These are phyloP conservation scores for Ilyonectria sp. DNA, from an alignment of 2,329 filamentous ascomycete species.

Conservation along the genomic window DNA sequence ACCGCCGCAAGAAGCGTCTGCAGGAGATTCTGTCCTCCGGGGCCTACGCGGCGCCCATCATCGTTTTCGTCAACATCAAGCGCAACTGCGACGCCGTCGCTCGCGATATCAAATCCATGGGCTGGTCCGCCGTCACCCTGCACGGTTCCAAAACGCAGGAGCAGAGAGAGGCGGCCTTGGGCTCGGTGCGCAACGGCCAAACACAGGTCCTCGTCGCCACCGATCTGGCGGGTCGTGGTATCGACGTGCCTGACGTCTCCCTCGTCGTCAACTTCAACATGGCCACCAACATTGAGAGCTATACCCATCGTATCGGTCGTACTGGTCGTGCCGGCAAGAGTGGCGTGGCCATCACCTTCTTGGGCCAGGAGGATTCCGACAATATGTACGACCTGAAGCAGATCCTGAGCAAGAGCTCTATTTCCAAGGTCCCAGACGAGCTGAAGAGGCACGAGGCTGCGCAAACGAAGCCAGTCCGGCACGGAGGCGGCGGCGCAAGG, in stretches of 20 bases:
- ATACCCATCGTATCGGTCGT: slow-evolving; percentile 96
- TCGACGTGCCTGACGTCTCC: slow-evolving; percentile 94
- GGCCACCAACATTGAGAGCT: slow-evolving; percentile 92
- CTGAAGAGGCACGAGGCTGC: slow-evolving; percentile 89
- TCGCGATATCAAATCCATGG: slow-evolving; percentile 93
- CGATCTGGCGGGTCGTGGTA: slow-evolving; percentile 95
- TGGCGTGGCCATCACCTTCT: slow-evolving; percentile 95
- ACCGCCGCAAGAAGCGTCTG: slow-evolving; percentile 97
- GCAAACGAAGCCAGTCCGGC: slow-evolving; percentile 80
- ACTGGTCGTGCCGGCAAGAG: slow-evolving; percentile 98
- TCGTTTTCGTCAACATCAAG: slow-evolving; percentile 99
- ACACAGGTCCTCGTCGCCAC: slow-evolving; percentile 95
- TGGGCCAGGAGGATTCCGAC: slow-evolving; percentile 91
- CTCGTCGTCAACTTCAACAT: slow-evolving; percentile 99
- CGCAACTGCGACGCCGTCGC: slow-evolving; percentile 97
- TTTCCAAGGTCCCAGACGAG: slow-evolving; percentile 93
- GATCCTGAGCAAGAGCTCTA: slow-evolving; percentile 92
- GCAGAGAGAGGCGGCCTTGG: slow-evolving; percentile 93
- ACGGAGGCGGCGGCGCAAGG: slow-evolving; percentile 47
- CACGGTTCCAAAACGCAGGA: slow-evolving; percentile 98
- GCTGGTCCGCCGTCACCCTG: slow-evolving; percentile 89
- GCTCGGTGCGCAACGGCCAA: slow-evolving; percentile 83
- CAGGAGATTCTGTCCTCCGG: slow-evolving; percentile 86
- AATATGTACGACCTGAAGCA: slow-evolving; percentile 95
- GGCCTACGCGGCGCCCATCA: slow-evolving; percentile 90